Conservation (phyloP, 2,329 filamentous ascomycete genomes). For the Phialophora macrospora region DNA sequence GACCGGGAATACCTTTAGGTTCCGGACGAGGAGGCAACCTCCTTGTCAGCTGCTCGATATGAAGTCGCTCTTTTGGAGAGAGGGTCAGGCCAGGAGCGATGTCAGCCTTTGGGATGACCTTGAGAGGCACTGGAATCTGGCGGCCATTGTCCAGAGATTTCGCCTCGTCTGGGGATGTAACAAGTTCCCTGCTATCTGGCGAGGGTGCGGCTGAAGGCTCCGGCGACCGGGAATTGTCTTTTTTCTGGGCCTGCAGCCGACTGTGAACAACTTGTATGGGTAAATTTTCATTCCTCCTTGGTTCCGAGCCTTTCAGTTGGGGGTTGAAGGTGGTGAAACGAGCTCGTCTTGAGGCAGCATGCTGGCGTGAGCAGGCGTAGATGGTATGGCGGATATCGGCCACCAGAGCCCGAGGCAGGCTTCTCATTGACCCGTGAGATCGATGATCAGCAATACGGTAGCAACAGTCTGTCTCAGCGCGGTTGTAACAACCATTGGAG, state of each 20-base stretch:
- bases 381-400: conserved; percentile 35
- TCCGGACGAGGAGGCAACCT: conserved; percentile 29
- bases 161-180: conserved; percentile 25
- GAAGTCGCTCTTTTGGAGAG: conserved; percentile 37
- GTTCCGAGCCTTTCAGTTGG: conserved; percentile 24
- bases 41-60: conserved; percentile 38
- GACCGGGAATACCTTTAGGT: conserved; percentile 23
- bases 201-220: conserved; percentile 5
- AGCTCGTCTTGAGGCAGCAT: conserved; percentile 24
- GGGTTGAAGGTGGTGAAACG: conserved; percentile 30
- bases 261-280: conserved; percentile 33
- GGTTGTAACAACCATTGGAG: conserved; percentile 8
- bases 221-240: neutral
- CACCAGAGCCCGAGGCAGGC: conserved; percentile 29
- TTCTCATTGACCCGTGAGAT: conserved; percentile 18
- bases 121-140: conserved; percentile 35
- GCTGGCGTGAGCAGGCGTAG: conserved; percentile 32
- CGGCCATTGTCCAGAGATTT: conserved; percentile 31
- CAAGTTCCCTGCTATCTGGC: conserved; percentile 23
- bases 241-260: conserved; percentile 24
- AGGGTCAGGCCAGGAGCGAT: conserved; percentile 36
- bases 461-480: conserved; percentile 7
- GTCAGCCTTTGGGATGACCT: conserved; percentile 38
- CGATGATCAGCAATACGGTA: neutral
- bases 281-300: conserved; percentile 14